phyloP scores from a whole-genome alignment of 257 asterid genomes.

The Osmanthus fragrans region DNA sequence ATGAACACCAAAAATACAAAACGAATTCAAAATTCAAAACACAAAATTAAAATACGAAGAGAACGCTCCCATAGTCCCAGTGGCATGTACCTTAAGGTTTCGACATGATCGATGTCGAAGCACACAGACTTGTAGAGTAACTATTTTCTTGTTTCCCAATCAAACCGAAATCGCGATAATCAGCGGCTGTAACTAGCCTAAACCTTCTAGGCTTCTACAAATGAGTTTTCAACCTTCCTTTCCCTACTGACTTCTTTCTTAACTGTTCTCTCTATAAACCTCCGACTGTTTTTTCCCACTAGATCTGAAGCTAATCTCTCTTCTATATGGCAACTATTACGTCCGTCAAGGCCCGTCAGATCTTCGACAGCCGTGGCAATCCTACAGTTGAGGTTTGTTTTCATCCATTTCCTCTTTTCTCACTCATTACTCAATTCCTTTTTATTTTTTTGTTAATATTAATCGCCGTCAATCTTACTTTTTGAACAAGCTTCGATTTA shows the following conservation, averaged over 20 bases:
- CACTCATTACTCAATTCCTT: conserved; percentile 1
- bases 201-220: conserved; percentile 31
- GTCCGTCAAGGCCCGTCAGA: conserved; percentile 72
- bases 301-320: conserved; percentile 18
- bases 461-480: neutral
- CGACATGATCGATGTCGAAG: neutral
- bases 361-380: conserved; percentile 89
- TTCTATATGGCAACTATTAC: conserved; percentile 59
- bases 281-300: neutral
- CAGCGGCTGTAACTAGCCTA: conserved; percentile 49
- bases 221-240: conserved; percentile 15
- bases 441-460: neutral
- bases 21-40: too few species aligned
- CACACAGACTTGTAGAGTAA: conserved; percentile 14
- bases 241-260: neutral
- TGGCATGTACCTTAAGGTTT: too few species aligned
- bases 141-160: conserved; percentile 34
- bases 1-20: too few species aligned
- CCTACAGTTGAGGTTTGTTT: conserved; percentile 78
- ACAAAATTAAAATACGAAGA: too few species aligned
- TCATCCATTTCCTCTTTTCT: neutral
- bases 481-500: neutral
- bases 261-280: neutral
- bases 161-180: conserved; percentile 31
- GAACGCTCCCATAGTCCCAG: too few species aligned